Conservation (phyloP, 139 green algal genomes). For the Picochlorum sp. region DNA sequence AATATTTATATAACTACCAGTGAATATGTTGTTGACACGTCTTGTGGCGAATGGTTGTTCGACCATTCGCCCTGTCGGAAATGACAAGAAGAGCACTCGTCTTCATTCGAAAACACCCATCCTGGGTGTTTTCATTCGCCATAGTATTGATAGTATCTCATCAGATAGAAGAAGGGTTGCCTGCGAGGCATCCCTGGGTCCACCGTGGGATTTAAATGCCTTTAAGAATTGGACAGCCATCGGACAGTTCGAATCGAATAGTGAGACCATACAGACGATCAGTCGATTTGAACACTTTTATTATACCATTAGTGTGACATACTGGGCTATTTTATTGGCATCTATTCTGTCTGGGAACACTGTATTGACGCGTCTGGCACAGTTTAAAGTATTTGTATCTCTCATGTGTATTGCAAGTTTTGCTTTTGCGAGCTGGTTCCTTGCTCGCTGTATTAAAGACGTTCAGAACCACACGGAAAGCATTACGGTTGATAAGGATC, state of each 20-base stretch:
- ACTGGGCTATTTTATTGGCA: constrained; percentile 8
- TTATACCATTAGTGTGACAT: constrained; percentile 22
- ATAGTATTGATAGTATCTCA: no score
- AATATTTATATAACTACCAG: no score
- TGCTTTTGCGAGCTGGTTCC: constrained; percentile 15
- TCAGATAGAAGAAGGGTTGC: background rate
- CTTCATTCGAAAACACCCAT: constrained; percentile 27
- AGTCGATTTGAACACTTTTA: constrained; percentile 10
- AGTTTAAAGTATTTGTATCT: constrained; percentile 23
- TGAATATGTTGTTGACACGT: background rate
- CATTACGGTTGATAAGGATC: constrained; percentile 3
- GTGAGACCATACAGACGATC: background rate
- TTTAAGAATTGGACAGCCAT: background rate
- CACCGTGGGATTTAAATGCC: background rate
- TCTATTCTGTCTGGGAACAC: constrained; percentile 24
- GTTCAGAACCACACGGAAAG: constrained; percentile 11
- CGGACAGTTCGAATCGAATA: background rate
- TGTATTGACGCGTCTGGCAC: constrained; percentile 2
- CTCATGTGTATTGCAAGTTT: constrained; percentile 18
- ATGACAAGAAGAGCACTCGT: constrained; percentile 47
- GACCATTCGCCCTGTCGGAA: constrained; percentile 39
- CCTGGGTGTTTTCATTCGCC: no score
- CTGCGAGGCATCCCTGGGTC: background rate
- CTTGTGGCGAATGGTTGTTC: no score
- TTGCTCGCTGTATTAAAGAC: constrained; percentile 9